These are phyloP conservation scores for Psilocybe tampanensis DNA, from an alignment of 768 basidiomycete species.

Conservation along the genomic window DNA sequence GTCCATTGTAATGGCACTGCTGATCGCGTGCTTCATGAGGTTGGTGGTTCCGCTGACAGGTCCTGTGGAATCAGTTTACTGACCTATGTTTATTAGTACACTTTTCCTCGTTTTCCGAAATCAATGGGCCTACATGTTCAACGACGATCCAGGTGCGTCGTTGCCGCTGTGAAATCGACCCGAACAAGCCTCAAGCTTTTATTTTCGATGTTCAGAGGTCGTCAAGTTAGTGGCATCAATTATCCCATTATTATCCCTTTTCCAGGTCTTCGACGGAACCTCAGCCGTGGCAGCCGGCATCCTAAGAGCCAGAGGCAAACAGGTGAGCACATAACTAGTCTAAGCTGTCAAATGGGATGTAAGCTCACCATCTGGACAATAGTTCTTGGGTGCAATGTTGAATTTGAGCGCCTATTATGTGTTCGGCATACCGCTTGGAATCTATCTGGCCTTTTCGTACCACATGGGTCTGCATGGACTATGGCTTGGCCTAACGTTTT, in stretches of 20 bases:
- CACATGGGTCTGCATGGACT: slow-evolving; percentile 68
- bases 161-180: background rate
- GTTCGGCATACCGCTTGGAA: slow-evolving; percentile 79
- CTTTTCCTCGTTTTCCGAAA: slow-evolving; percentile 64
- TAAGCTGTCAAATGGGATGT: too few relatives aligned
- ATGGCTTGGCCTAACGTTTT: slow-evolving; percentile 81
- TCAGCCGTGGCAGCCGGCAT: slow-evolving; percentile 72
- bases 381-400: slow-evolving; percentile 76
- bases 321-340: slow-evolving; percentile 32
- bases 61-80: background rate
- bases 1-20: slow-evolving; percentile 65
- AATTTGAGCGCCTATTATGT: slow-evolving; percentile 56
- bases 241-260: slow-evolving; percentile 74
- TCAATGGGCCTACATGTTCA: slow-evolving; percentile 77
- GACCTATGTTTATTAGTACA: slow-evolving; percentile 34
- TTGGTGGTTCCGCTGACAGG: slow-evolving; percentile 22
- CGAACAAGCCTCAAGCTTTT: background rate
- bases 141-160: slow-evolving; percentile 57
- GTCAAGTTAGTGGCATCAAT: slow-evolving; percentile 66
- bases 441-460: slow-evolving; percentile 72
- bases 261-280: slow-evolving; percentile 86
- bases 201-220: slow-evolving; percentile 39
- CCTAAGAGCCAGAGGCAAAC: slow-evolving; percentile 82
- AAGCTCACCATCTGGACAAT: background rate
- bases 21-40: slow-evolving; percentile 71